Base-by-base conservation (phyloP, 306 rosid genomes). In the Coriaria nepalensis region DNA sequence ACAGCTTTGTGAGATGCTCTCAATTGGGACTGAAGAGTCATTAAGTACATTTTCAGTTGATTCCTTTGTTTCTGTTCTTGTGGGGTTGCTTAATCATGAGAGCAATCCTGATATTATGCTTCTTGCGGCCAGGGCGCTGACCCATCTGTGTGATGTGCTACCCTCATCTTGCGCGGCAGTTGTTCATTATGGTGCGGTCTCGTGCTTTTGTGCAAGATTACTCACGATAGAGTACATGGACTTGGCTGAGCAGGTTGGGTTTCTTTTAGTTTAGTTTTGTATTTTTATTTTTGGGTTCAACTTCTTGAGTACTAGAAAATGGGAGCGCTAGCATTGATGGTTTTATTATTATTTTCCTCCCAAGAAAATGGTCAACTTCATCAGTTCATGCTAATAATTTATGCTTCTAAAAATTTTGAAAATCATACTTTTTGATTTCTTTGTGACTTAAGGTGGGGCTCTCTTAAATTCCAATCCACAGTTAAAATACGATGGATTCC, bases 51-150 rank as follows among this genome's bases (percentile, higher is more conserved):
- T 92, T 52, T 78, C 98, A 0, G 98, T 92, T 33, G 98, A 92
- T 70, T 78, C 98, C 0, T 92, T 92, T 12, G 95, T 92, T 39
- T 96, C 98, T 0, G 94, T 92, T 58, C 98, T 92, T 0, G 98
- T 92, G 5, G 93, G 94, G 46, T 68, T 92, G 78, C 82, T 92
- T 42, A 92, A 85, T 68, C 98, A 92, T 37, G 98, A 92, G 73
- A 73, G 80, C 71, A 92, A 92, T 64, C 94, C 98, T 5, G 96
- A 92, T 72, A 80, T 92, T n/a, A 92, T 92, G 98, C 96, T 92
- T 29, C 87, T 92, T 4, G 98, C 98, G 0, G 98, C 98, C 5
- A 75, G 96, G 75, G 98, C 98, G 7, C 78, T 92, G 2, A 92
- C 98, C 9, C 96, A 92, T 73, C 80, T 92, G 0, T 85, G 96